These are phyloP conservation scores for Talaromyces sp. DNA, from an alignment of 2,329 filamentous ascomycete species.

Conservation along the genomic window DNA sequence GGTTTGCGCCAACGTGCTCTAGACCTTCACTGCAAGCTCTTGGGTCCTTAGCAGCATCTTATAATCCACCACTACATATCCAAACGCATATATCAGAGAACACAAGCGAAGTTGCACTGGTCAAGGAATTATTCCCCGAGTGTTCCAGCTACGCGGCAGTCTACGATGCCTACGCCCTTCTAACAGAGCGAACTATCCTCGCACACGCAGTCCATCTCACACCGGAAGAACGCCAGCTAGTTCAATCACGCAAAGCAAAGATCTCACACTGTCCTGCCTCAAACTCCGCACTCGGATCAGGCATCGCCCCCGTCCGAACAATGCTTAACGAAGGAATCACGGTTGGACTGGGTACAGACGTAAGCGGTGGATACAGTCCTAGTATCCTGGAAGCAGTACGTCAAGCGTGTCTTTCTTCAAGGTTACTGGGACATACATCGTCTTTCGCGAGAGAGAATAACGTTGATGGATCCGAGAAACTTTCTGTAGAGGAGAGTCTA, in stretches of 20 bases:
- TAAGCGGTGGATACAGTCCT: constrained; percentile 83
- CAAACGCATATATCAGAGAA: constrained; percentile 95
- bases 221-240: constrained; percentile 65
- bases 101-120: constrained; percentile 69
- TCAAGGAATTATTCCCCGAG: constrained; percentile 69
- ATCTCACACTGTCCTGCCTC: constrained; percentile 80
- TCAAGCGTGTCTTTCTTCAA: constrained; percentile 78
- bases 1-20: constrained; percentile 62
- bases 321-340: constrained; percentile 74
- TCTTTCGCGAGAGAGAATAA: background rate
- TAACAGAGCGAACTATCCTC: constrained; percentile 74
- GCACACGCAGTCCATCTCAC: constrained; percentile 82
- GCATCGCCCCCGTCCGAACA: constrained; percentile 74
- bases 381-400: constrained; percentile 79
- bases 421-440: constrained; percentile 62
- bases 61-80: constrained; percentile 61
- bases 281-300: constrained; percentile 80
- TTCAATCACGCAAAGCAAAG: constrained; percentile 64
- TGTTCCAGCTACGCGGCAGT: constrained; percentile 70
- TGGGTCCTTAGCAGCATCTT: constrained; percentile 65
- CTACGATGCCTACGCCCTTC: constrained; percentile 72
- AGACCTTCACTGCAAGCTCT: constrained; percentile 61
- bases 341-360: constrained; percentile 87
- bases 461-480: constrained; percentile 58
- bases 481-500: constrained; percentile 81